A percentile compares a stretch with the other conserved stretches of the same genome.
Evolutionary conservation across 1,284 basidiomycete species (phyloP).

Genomic region (Pterulicium gracile): DNA sequence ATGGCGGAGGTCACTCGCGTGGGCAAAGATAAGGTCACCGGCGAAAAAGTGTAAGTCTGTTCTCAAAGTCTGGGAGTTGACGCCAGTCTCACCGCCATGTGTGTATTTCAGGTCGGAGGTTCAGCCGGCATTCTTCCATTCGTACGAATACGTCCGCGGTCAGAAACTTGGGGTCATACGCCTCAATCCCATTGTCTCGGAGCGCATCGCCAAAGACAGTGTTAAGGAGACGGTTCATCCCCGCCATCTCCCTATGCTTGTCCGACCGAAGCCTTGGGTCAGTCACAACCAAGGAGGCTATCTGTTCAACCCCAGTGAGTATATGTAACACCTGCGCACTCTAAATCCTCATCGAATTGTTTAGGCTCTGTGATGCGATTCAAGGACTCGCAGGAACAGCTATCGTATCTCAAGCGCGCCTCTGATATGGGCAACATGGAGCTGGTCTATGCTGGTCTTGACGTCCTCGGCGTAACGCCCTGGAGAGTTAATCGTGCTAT

Average conservation of each 20-base stretch:
- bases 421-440: constrained; percentile 72
- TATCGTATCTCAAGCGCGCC: constrained; percentile 70
- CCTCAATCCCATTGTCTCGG: constrained; percentile 75
- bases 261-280: constrained; percentile 86
- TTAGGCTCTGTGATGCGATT: constrained; percentile 79
- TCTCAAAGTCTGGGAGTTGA: constrained; percentile 1
- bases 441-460: constrained; percentile 80
- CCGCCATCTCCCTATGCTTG: constrained; percentile 92
- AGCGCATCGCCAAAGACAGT: constrained; percentile 71
- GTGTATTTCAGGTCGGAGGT: constrained; percentile 47
- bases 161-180: constrained; percentile 88
- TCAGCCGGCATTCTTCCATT: constrained; percentile 89
- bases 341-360: constrained; percentile 7
- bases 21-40: constrained; percentile 42
- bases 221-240: constrained; percentile 79
- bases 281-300: constrained; percentile 79
- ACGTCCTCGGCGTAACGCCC: constrained; percentile 84
- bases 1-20: constrained; percentile 71
- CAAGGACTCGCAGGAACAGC: constrained; percentile 87
- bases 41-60: constrained; percentile 49
- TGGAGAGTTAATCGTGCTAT: constrained; percentile 74
- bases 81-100: constrained; percentile 3
- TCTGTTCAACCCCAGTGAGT: constrained; percentile 63
- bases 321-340: neutral
- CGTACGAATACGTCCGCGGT: constrained; percentile 90